Evolutionary conservation across 1,284 basidiomycete species (phyloP).

Genomic region (Trichosporon sp.): DNA sequence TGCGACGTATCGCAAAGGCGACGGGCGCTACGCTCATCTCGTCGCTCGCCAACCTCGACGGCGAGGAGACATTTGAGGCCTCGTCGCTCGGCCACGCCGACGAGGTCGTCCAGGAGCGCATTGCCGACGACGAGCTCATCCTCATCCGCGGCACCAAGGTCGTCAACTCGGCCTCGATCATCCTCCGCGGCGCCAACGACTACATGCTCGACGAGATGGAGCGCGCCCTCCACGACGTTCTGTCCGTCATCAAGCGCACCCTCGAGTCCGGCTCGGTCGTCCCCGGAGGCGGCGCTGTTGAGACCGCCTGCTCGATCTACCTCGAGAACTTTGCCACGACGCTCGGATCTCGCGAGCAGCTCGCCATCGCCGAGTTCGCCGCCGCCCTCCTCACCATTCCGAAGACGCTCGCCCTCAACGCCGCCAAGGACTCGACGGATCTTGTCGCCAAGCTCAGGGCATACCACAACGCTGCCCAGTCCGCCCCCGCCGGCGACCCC

Average conservation of each 20-base stretch:
- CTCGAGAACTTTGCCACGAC: conserved; percentile 99
- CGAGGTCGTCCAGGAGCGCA: conserved; percentile 93
- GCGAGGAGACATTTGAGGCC: conserved; percentile 95
- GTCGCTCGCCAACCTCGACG: conserved; percentile 92
- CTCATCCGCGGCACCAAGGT: conserved; percentile 96
- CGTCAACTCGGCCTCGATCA: conserved; percentile 86
- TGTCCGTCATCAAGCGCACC: conserved; percentile 94
- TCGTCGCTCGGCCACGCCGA: conserved; percentile 85
- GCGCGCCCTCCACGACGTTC: conserved; percentile 86
- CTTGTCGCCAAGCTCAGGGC: conserved; percentile 94
- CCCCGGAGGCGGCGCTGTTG: conserved; percentile 95
- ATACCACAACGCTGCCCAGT: conserved; percentile 96
- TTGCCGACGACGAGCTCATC: conserved; percentile 98
- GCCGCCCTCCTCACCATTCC: conserved; percentile 88
- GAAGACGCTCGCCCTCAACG: conserved; percentile 95
- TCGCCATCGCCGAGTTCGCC: conserved; percentile 98
- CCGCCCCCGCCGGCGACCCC: conserved; percentile 81
- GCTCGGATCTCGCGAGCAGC: conserved; percentile 91
- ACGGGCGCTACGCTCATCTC: conserved; percentile 92
- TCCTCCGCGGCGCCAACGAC: conserved; percentile 95
- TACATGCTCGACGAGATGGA: conserved; percentile 99
- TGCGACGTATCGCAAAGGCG: conserved; percentile 93
- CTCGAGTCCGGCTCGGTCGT: conserved; percentile 94
- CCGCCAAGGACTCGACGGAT: conserved; percentile 96
- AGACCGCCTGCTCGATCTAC: conserved; percentile 94